Evolutionary conservation across 2,329 filamentous ascomycete species (phyloP).

Genomic region (Blumeria hordei): DNA sequence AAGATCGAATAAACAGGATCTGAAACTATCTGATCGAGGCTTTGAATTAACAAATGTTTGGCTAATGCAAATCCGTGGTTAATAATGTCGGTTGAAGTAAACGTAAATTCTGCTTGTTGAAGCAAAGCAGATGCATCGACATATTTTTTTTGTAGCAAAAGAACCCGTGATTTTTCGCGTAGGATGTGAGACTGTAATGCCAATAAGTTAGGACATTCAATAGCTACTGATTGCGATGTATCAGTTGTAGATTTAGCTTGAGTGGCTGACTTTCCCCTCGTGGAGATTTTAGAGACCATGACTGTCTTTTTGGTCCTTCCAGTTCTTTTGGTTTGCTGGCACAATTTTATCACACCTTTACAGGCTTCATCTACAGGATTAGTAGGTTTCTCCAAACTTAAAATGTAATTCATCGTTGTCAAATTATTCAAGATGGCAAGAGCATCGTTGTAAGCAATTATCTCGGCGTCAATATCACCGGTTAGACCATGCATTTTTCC

Average conservation of each 20-base stretch:
- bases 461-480: slow-evolving; percentile 22
- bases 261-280: slow-evolving; percentile 12
- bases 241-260: slow-evolving; percentile 9
- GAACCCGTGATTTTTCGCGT: slow-evolving; percentile 24
- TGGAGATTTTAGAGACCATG: slow-evolving; percentile 10
- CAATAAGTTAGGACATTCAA: slow-evolving; percentile 16
- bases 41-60: slow-evolving; percentile 41
- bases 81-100: slow-evolving; percentile 19
- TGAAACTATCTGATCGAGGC: slow-evolving; percentile 45
- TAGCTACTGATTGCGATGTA: slow-evolving; percentile 6
- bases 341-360: slow-evolving; percentile 8
- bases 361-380: slow-evolving; percentile 6
- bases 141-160: slow-evolving; percentile 25
- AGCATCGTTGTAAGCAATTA: slow-evolving; percentile 23
- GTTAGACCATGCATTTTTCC: slow-evolving; percentile 27
- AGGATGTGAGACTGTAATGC: slow-evolving; percentile 24
- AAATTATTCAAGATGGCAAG: slow-evolving; percentile 21
- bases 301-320: slow-evolving; percentile 7
- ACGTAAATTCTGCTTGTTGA: slow-evolving; percentile 23
- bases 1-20: slow-evolving; percentile 76
- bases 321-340: slow-evolving; percentile 15
- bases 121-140: slow-evolving; percentile 31
- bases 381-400: slow-evolving; percentile 7
- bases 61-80: slow-evolving; percentile 37
- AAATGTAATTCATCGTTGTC: slow-evolving; percentile 16